A percentile compares a stretch with the other conserved stretches of the same genome.
phyloP scores from a whole-genome alignment of 192 early-diverging fungal genomes.

The Entomortierella parvispora region DNA sequence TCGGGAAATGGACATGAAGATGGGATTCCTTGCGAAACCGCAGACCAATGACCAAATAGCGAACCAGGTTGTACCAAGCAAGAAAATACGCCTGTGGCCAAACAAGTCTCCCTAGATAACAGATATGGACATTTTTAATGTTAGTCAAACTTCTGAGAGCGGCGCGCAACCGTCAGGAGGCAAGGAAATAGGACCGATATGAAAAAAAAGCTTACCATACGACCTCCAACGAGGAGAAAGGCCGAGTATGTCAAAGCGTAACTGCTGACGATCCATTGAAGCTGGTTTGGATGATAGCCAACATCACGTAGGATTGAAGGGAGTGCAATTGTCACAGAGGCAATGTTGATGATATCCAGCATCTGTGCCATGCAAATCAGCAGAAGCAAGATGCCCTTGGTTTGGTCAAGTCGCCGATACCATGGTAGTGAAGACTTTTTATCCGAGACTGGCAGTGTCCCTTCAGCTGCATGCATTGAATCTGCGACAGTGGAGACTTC shows the following conservation, averaged over 20 bases:
- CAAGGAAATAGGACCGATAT: not conserved
- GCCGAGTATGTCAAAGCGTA: conserved; percentile 52
- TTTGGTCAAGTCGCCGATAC: not conserved
- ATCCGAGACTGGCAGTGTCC: too few relatives aligned
- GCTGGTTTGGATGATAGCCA: not conserved
- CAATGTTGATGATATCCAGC: conserved; percentile 5
- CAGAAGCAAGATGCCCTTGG: not conserved
- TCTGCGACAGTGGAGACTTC: too few relatives aligned
- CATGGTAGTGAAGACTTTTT: not conserved
- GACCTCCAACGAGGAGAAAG: conserved; percentile 49
- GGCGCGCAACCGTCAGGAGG: not conserved
- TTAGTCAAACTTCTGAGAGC: not conserved
- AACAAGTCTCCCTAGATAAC: conserved; percentile 44
- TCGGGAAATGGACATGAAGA: conserved; percentile 50
- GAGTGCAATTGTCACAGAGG: not conserved
- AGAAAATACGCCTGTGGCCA: conserved; percentile 47
- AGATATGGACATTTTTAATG: not conserved
- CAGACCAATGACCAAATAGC: conserved; percentile 42
- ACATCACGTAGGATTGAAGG: not conserved
- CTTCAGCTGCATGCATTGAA: too few relatives aligned
- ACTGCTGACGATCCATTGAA: conserved; percentile 26
- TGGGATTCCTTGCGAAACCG: conserved; percentile 43
- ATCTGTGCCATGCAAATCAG: conserved; percentile 2
- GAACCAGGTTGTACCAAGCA: conserved; percentile 42
- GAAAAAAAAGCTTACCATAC: conserved; percentile 18